Base-by-base conservation (phyloP, 345 rosid genomes). In the Bruguiera gymnorhiza region DNA sequence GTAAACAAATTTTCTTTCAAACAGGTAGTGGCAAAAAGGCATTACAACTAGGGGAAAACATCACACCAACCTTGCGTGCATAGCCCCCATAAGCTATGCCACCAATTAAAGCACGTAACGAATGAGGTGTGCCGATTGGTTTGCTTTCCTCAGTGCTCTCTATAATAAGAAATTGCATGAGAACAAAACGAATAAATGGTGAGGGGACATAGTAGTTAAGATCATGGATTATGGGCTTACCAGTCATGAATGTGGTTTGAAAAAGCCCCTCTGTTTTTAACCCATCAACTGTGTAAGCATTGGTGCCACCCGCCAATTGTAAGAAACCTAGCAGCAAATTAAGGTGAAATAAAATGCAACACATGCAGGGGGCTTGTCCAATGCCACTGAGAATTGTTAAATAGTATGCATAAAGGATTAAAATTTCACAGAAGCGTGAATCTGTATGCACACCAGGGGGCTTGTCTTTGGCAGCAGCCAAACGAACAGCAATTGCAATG, bases 21-120 rank as follows among this genome's bases (percentile, higher is more conserved):
- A 31, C 46, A 32, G 26, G 37, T 3, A 56, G 64, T 5, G 52
- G n/a, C 15, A 43, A 58, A 46, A 5, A 23, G 15, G 50, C 48
- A 18, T 8, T 16, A 16, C 19, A 24, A 60, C 23, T 34, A 20
- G 60, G 31, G 62, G 31, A 71, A 51, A 4, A 19, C 1, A 8
- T 8, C 46, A 5, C 19, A 67, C 71, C 26, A 48, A 82, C 92
- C 87, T 87, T 83, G 59, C 86, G 76, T 34, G 92, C 87, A 72
- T 87, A 79, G 53, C 89, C 87, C 52, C 89, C 89, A 27, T 76
- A 87, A 37, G 89, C 89, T 63, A 87, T 68, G 63, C 89, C 92
- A 65, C 84, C 83, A 34, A 83, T 75, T 26, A 69, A 32, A 21
- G 86, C 79, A 70, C 64, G 69, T 0, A 36, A 20, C 1, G 73